Evolutionary conservation across 1,284 basidiomycete genomes (phyloP).

Genomic region (Trichosporon inkin): DNA sequence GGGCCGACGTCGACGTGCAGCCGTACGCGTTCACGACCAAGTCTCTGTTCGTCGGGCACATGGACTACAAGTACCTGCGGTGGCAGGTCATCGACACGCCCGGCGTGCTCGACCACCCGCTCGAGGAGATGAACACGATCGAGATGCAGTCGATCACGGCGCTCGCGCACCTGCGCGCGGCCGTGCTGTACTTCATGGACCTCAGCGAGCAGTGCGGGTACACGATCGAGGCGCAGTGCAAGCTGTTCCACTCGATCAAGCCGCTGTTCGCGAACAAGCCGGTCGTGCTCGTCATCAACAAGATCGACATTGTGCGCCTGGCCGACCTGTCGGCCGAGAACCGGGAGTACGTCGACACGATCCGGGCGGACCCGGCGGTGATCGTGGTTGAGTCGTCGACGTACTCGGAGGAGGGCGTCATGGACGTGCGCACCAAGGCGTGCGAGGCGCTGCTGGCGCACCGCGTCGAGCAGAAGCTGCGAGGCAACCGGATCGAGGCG

Average conservation of each 20-base stretch:
- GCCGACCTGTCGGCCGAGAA: constrained; percentile 73
- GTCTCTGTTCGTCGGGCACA: constrained; percentile 90
- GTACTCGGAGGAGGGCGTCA: constrained; percentile 91
- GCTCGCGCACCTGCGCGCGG: constrained; percentile 84
- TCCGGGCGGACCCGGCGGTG: constrained; percentile 68
- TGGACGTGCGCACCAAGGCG: constrained; percentile 85
- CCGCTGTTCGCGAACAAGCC: constrained; percentile 90
- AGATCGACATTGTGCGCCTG: constrained; percentile 82
- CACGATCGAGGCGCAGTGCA: constrained; percentile 88
- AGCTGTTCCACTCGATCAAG: constrained; percentile 96
- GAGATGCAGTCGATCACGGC: constrained; percentile 99
- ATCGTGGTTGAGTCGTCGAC: constrained; percentile 78
- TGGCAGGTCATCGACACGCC: constrained; percentile 98
- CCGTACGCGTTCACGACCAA: constrained; percentile 98
- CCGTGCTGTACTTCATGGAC: constrained; percentile 95
- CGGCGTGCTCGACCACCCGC: constrained; percentile 77
- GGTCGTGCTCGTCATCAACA: constrained; percentile 88
- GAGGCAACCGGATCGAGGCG: constrained; percentile 85
- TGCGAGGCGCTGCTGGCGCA: constrained; percentile 89
- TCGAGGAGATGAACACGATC: constrained; percentile 98
- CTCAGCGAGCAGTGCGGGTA: constrained; percentile 94
- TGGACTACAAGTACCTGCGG: constrained; percentile 94
- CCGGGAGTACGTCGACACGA: constrained; percentile 75
- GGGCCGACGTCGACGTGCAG: constrained; percentile 95
- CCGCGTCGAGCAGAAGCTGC: constrained; percentile 85